These are phyloP conservation scores for Purpureocillium takamizusanense DNA, from an alignment of 2,329 filamentous ascomycete genomes.

Conservation along the genomic window DNA sequence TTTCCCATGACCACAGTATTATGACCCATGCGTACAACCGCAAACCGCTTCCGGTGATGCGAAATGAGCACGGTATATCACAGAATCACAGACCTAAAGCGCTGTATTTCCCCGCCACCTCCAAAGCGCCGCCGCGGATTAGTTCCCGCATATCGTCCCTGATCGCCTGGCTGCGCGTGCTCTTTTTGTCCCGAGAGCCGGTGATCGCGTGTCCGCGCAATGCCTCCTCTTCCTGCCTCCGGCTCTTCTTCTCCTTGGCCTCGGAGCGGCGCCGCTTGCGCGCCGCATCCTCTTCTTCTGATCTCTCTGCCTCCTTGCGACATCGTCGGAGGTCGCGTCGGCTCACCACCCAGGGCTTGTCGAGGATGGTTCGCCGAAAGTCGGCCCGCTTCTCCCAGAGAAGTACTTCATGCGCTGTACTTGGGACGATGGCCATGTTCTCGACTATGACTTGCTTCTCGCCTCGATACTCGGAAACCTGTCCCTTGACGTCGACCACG, in stretches of 20 bases:
- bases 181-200: slow-evolving; percentile 1
- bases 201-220: slow-evolving; percentile 1
- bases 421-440: slow-evolving; percentile 35
- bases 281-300: slow-evolving; percentile 15
- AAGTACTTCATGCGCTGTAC: slow-evolving; percentile 46
- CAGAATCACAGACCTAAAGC: slow-evolving; percentile 22
- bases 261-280: slow-evolving; percentile 15
- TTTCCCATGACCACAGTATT: too few relatives aligned
- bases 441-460: slow-evolving; percentile 43
- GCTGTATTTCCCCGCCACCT: slow-evolving; percentile 20
- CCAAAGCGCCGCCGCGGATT: slow-evolving; percentile 14
- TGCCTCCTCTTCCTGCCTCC: background rate
- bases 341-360: slow-evolving; percentile 45
- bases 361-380: slow-evolving; percentile 42
- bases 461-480: slow-evolving; percentile 35
- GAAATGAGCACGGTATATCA: background rate
- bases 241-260: slow-evolving; percentile 7
- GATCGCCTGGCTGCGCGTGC: slow-evolving; percentile 2
- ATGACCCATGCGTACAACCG: too few relatives aligned
- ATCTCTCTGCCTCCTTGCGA: slow-evolving; percentile 34
- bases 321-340: slow-evolving; percentile 39
- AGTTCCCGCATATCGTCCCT: slow-evolving; percentile 14
- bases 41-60: too few relatives aligned
- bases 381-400: slow-evolving; percentile 47
- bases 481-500: slow-evolving; percentile 49